A percentile compares a stretch with the other conserved stretches of the same genome.
Conservation (phyloP, 176 grass and related monocot genomes). For the Lolium rigidum region DNA sequence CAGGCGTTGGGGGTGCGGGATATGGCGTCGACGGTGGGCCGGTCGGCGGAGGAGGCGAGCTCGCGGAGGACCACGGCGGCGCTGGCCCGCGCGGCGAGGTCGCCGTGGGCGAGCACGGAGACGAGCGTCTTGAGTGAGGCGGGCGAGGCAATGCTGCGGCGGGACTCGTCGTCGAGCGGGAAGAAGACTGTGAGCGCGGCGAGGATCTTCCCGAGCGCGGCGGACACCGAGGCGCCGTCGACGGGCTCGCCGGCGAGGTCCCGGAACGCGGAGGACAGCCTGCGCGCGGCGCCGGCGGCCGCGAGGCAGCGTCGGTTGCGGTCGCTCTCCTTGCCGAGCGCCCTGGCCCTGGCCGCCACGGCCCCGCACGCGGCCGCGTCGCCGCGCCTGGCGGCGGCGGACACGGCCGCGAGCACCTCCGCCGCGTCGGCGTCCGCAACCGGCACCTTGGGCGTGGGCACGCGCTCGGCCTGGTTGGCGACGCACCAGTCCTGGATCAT, state of each 20-base stretch:
- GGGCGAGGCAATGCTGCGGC: constrained; percentile 55
- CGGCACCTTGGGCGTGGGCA: constrained; percentile 75
- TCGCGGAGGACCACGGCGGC: constrained; percentile 64
- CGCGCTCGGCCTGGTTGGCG: constrained; percentile 60
- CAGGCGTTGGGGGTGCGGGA: constrained; percentile 28
- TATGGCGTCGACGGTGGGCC: constrained; percentile 41
- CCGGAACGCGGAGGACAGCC: constrained; percentile 43
- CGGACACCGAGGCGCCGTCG: neutral
- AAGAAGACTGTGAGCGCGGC: constrained; percentile 57
- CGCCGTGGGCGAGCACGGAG: constrained; percentile 48
- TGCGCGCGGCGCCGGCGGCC: constrained; percentile 32
- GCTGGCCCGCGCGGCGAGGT: constrained; percentile 46
- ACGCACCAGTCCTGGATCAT: constrained; percentile 96
- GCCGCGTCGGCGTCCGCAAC: constrained; percentile 42
- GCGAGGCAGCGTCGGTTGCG: constrained; percentile 56
- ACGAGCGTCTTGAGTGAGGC: constrained; percentile 55
- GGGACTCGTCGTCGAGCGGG: constrained; percentile 61
- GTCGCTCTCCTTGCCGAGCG: constrained; percentile 74
- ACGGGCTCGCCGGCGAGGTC: constrained; percentile 42
- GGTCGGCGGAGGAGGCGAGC: constrained; percentile 54
- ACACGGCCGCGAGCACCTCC: constrained; percentile 41
- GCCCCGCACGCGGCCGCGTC: constrained; percentile 34
- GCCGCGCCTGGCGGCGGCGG: constrained; percentile 41
- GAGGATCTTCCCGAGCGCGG: constrained; percentile 53
- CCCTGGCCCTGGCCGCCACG: constrained; percentile 41